A percentile compares a stretch with the other conserved stretches of the same genome.
Evolutionary conservation across 345 rosid species (phyloP).

Genomic region (Combretum micranthum): DNA sequence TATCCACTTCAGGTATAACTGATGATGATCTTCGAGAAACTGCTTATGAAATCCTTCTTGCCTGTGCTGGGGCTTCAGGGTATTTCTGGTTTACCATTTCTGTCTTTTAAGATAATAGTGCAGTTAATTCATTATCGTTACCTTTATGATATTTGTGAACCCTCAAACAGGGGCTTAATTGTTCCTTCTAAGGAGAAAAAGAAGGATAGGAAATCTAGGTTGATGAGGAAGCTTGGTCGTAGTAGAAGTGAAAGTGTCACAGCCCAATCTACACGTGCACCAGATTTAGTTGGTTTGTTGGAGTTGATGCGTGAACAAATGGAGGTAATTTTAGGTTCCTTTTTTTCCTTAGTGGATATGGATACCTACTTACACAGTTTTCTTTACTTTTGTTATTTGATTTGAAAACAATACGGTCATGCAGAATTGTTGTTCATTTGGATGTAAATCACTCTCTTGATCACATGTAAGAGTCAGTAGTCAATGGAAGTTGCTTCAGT

Average conservation of each 20-base stretch:
- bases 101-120: neutral
- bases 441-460: too few species aligned
- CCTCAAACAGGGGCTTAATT: constrained; percentile 64
- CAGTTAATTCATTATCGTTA: neutral
- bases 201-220: constrained; percentile 74
- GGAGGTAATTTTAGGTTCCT: constrained; percentile 52
- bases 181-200: constrained; percentile 87
- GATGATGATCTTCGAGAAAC: constrained; percentile 96
- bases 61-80: constrained; percentile 99
- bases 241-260: constrained; percentile 57
- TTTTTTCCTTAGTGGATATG: neutral
- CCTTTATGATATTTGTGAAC: neutral
- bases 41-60: constrained; percentile 87
- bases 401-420: too few species aligned
- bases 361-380: neutral
- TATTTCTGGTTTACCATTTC: constrained; percentile 22
- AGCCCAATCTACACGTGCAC: constrained; percentile 50
- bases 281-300: constrained; percentile 75
- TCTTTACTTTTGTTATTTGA: neutral
- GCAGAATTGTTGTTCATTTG: too few species aligned
- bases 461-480: too few species aligned
- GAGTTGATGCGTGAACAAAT: constrained; percentile 90
- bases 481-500: too few species aligned
- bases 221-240: constrained; percentile 93
- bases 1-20: constrained; percentile 51